phyloP scores from a whole-genome alignment of 2,329 filamentous ascomycete genomes.

The Sporothrix euskadiensis region DNA sequence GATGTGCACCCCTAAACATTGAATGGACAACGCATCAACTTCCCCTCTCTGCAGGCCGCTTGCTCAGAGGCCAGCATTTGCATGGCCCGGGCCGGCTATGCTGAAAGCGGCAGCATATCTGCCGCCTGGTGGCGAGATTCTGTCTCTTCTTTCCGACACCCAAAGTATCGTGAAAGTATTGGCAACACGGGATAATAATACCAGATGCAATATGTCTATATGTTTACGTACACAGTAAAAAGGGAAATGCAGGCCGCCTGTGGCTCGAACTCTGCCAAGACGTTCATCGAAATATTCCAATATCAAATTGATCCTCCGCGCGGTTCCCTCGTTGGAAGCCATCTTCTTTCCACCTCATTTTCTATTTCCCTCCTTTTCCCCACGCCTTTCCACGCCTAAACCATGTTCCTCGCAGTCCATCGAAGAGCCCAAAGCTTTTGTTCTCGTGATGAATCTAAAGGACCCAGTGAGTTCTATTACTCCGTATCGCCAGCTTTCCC shows the following conservation, averaged over 20 bases:
- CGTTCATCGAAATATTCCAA: background rate
- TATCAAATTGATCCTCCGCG: background rate
- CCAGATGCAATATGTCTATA: no score
- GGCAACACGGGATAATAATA: background rate
- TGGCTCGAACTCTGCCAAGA: background rate
- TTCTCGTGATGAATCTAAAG: background rate
- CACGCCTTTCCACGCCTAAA: background rate
- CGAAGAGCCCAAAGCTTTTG: background rate
- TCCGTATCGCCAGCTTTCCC: background rate
- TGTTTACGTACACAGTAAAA: background rate
- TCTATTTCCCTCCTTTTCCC: background rate
- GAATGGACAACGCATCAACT: constrained; percentile 20
- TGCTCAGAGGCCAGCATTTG: background rate
- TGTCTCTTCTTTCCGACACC: background rate
- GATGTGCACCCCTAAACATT: background rate
- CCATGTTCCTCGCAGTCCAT: background rate
- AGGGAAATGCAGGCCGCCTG: background rate
- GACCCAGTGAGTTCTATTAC: background rate
- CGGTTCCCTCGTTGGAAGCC: background rate
- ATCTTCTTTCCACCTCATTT: background rate
- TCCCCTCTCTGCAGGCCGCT: constrained; percentile 15
- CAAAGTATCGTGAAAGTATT: constrained; percentile 5
- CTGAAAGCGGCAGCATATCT: background rate
- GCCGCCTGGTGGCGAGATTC: background rate
- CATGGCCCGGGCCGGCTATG: constrained; percentile 5